Evolutionary conservation across 2,329 filamentous ascomycete genomes (phyloP).

Genomic region (Calonectria crousiana): DNA sequence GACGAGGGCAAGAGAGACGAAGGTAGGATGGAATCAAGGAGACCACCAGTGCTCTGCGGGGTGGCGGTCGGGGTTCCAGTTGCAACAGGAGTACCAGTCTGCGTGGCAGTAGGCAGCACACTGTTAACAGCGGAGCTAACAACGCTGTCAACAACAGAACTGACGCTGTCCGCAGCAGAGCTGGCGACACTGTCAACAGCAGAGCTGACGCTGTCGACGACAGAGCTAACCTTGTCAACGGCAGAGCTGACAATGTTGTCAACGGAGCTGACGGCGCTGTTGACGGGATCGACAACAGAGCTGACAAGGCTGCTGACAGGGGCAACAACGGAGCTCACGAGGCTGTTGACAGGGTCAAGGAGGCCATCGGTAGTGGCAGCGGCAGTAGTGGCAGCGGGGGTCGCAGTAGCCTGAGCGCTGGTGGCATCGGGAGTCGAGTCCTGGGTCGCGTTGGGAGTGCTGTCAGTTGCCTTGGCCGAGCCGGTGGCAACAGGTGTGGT

Average conservation of each 20-base stretch:
- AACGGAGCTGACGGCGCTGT: neutral
- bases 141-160: slow-evolving; percentile 12
- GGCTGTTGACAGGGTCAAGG: slow-evolving; percentile 38
- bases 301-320: slow-evolving; percentile 23
- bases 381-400: neutral
- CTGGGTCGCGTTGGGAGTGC: neutral
- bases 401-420: neutral
- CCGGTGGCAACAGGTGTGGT: neutral
- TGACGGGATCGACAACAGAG: slow-evolving; percentile 27
- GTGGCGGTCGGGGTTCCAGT: neutral
- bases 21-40: neutral
- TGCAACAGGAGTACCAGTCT: neutral
- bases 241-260: neutral
- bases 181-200: neutral
- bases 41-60: neutral
- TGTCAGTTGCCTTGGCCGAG: neutral
- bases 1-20: neutral
- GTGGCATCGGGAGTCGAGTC: neutral
- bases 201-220: neutral
- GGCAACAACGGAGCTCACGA: slow-evolving; percentile 36
- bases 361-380: neutral
- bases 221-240: too few relatives aligned
- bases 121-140: neutral
- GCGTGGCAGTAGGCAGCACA: neutral
- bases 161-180: neutral